Base-by-base conservation (phyloP, 75 land plant genomes). In the Pinus tabuliformis region DNA sequence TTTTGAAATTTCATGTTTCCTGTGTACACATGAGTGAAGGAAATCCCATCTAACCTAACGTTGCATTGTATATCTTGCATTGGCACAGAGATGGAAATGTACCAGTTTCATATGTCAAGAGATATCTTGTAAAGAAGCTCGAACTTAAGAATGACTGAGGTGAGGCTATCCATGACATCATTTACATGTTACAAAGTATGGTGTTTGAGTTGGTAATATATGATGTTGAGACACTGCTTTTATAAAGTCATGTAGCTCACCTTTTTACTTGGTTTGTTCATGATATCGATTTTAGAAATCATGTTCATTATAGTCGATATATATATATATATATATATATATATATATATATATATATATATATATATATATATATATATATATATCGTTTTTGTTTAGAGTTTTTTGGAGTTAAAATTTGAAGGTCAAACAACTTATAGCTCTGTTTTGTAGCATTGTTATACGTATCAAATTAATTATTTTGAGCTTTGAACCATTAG, bases 91-190 rank as follows among this genome's bases (percentile, higher is more conserved):
- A 97, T 86, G 92, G 98, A 56, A 90, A 80, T 63, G 45, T 94
- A 45, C 93, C 98, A 20, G 98, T 94, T 61, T 94, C 87, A 15
- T 86, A 72, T 62, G 86, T 97, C 74, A 92, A 92, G 76, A 97
- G 92, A 76, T 97, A 97, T 78, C 83, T 97, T 16, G 86, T 79
- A 56, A 86, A 65, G 85, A 97, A 94, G 73, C 90, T 97, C 61
- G 81, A 87, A 66, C 89, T 94, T 56, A 73, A 70, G n/a, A 86
- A 73, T 83, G 97, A 94, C 77, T 62, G 97, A 94, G 88, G 97
- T 92, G 45, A 86, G 58, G 52, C 39, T 66, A 12, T 72, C 14
- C 22, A 52, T 8, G 52, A 8, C 9, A 49, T 30, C 20, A 52
- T 22, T 73, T 18, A 54, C 56, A 6, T 5, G 57, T 54, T 57